Conservation (phyloP, 1,284 basidiomycete genomes). For the Mycena citricolor region DNA sequence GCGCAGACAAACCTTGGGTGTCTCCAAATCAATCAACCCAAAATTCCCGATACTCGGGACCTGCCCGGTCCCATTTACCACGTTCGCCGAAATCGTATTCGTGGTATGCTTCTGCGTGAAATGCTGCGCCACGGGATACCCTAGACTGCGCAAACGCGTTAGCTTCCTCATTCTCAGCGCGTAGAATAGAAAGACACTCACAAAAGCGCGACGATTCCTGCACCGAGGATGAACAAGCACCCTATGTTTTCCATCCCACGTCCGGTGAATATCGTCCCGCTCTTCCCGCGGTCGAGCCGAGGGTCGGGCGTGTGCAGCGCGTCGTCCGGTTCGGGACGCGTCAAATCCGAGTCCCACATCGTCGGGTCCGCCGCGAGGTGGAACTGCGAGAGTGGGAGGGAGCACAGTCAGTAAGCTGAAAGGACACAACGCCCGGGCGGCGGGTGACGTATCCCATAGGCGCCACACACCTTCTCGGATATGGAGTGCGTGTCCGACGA, state of each 20-base stretch:
- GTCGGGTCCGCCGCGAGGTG: not conserved
- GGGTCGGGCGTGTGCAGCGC: not conserved
- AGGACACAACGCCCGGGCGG: too few relatives aligned
- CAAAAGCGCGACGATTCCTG: slow-evolving; percentile 45
- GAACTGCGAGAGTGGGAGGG: not conserved
- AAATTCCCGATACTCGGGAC: slow-evolving; percentile 1
- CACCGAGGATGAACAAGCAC: slow-evolving; percentile 62
- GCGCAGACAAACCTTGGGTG: not conserved
- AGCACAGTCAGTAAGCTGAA: too few relatives aligned
- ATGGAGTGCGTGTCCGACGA: too few relatives aligned
- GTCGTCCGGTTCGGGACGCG: not conserved
- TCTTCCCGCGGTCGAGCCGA: too few relatives aligned
- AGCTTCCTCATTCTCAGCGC: not conserved
- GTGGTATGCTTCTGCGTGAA: not conserved
- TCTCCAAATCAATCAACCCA: slow-evolving; percentile 1
- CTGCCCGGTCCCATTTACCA: slow-evolving; percentile 1
- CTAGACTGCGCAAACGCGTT: not conserved
- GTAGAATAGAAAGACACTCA: not conserved
- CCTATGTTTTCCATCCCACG: slow-evolving; percentile 77
- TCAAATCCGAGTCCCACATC: not conserved
- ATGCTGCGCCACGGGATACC: not conserved
- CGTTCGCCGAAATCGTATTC: not conserved
- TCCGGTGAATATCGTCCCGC: slow-evolving; percentile 65
- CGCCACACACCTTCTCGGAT: too few relatives aligned
- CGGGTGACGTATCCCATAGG: too few relatives aligned